Base-by-base conservation (phyloP, 164 flowering plant species). In the Chloranthus sessilifolius region DNA sequence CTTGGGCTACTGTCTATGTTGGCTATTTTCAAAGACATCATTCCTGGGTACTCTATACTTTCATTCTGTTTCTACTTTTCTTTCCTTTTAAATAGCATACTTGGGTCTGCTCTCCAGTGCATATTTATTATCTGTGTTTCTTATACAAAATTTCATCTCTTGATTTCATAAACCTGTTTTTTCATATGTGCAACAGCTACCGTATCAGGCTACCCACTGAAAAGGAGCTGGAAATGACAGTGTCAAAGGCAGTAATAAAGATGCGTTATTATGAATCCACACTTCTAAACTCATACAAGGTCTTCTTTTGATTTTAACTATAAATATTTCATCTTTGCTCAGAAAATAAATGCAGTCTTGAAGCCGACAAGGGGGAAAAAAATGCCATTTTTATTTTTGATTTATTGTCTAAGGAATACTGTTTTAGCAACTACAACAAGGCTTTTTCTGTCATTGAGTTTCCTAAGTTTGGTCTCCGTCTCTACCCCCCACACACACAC, bases 201-300 rank as follows among this genome's bases (percentile, higher is more conserved):
- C 91, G 96, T 29, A 89, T 94, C 43, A 74, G 99, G 75, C 92
- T 89, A 52, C 99, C 99, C 11, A 87, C 95, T 55, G 95, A 87
- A 51, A 94, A 94, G 73, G 99, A 94, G 76, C 57, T 69, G 48
- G 83, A 81, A 58, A 87, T 87, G 95, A 76, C 54, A 38, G 85
- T 94, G 39, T 87, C 99, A 0, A 89, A 89, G 78, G 85, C 59
- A 50, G 85, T 89, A 40, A 77, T 71, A 49, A 89, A 85, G 70
- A 81, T 65, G 76, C 87, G 99, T 31, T 73, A 37, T 62, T 85
- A 75, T 71, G 99, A 94, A 57, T 74, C 95, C 40, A 87, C 87
- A 5, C 88, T 89, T 61, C 60, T 94, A 30, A 65, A 78, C 24
- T 65, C 81, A 24, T 94, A 89, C 74, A 84, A 89, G 99, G 99